Evolutionary conservation across 768 basidiomycete genomes (phyloP).

Genomic region (Hypholoma fasciculare): DNA sequence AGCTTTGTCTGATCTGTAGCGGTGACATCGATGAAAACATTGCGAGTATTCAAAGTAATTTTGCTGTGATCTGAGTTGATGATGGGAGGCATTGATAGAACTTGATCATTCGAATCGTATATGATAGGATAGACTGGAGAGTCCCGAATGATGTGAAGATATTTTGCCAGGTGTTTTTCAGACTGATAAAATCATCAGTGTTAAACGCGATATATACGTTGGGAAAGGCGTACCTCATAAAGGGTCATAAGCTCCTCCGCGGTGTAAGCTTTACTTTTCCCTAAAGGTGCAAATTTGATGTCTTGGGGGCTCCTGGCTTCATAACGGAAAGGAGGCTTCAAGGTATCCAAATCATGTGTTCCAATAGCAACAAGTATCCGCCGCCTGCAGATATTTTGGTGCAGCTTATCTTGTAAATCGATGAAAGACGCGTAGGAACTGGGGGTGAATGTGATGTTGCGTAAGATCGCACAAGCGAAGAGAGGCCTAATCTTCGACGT

Average conservation of each 20-base stretch:
- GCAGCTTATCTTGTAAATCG: conserved; percentile 98
- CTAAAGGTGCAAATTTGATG: conserved; percentile 90
- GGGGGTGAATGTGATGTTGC: conserved; percentile 86
- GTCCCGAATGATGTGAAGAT: conserved; percentile 91
- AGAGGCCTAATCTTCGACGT: conserved; percentile 83
- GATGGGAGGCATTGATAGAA: conserved; percentile 97
- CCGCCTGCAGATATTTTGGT: conserved; percentile 91
- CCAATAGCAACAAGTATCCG: conserved; percentile 94
- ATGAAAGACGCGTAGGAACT: conserved; percentile 95
- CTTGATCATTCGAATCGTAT: conserved; percentile 85
- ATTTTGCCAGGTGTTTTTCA: conserved; percentile 88
- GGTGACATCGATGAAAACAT: conserved; percentile 96
- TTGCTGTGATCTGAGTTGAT: conserved; percentile 98
- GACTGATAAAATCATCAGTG: conserved; percentile 47
- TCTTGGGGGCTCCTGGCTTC: conserved; percentile 79
- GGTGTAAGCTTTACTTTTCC: conserved; percentile 75
- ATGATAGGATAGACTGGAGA: conserved; percentile 97
- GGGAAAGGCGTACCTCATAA: conserved; percentile 70
- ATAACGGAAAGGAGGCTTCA: conserved; percentile 86
- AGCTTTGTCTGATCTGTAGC: conserved; percentile 97
- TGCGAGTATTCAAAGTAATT: conserved; percentile 90
- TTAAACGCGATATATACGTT: background rate
- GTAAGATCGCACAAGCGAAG: conserved; percentile 89
- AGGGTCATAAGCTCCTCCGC: conserved; percentile 91
- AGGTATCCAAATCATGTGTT: conserved; percentile 93